A percentile compares a stretch with the other conserved stretches of the same genome.
These are phyloP conservation scores for Anaeramoeba ignava DNA, from an alignment of 78 protist species.

Conservation along the genomic window DNA sequence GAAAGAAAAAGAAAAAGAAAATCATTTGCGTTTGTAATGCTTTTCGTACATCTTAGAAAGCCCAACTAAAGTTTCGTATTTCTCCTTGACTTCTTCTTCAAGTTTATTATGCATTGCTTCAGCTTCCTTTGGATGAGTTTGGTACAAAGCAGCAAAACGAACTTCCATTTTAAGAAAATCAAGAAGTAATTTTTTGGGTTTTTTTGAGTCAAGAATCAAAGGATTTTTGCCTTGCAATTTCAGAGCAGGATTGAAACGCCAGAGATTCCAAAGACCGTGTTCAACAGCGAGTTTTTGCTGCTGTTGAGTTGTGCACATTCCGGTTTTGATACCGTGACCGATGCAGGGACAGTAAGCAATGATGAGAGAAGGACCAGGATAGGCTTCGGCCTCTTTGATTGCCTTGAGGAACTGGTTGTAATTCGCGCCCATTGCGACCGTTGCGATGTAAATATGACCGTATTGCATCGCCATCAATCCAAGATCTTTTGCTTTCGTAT, in stretches of 20 bases:
- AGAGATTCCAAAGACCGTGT: neutral
- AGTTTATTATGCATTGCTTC: too few relatives aligned
- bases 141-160: too few relatives aligned
- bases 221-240: slow-evolving; percentile 27
- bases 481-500: too few relatives aligned
- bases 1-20: too few relatives aligned
- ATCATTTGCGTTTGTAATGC: too few relatives aligned
- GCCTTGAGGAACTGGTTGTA: slow-evolving; percentile 20
- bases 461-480: slow-evolving; percentile 56
- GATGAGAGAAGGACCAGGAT: slow-evolving; percentile 49
- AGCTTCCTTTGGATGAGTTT: too few relatives aligned
- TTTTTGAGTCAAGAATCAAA: slow-evolving; percentile 37
- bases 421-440: slow-evolving; percentile 30
- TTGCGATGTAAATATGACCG: slow-evolving; percentile 62
- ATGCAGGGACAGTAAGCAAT: slow-evolving; percentile 52
- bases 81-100: too few relatives aligned
- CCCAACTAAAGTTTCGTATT: too few relatives aligned
- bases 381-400: slow-evolving; percentile 22
- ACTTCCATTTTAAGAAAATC: slow-evolving; percentile 18
- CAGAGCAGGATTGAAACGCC: neutral
- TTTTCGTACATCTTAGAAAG: too few relatives aligned
- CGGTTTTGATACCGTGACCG: slow-evolving; percentile 4
- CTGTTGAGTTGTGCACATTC: too few relatives aligned
- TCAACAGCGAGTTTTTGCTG: neutral
- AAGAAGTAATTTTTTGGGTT: neutral